phyloP scores from a whole-genome alignment of 441 rosid species.

The Biscutella auriculata region DNA sequence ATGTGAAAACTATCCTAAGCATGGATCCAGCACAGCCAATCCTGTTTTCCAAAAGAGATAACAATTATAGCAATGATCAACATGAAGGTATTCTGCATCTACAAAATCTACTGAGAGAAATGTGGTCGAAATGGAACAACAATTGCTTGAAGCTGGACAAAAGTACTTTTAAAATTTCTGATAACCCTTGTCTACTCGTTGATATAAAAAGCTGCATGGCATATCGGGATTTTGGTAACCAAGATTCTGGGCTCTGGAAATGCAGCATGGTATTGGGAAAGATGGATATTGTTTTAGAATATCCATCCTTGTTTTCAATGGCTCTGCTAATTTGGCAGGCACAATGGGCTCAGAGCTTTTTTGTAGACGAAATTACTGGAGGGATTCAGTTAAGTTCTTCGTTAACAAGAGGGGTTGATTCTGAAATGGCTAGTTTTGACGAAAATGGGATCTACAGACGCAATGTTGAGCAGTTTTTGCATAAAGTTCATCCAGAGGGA shows the following conservation, averaged over 20 bases:
- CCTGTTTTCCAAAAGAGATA: slow-evolving; percentile 26
- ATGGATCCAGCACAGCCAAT: slow-evolving; percentile 47
- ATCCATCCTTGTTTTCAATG: slow-evolving; percentile 44
- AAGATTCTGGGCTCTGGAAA: slow-evolving; percentile 46
- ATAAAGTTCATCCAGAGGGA: slow-evolving; percentile 53
- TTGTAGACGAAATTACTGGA: slow-evolving; percentile 21
- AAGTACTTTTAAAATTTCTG: slow-evolving; percentile 32
- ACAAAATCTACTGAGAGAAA: slow-evolving; percentile 40
- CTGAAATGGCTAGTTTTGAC: slow-evolving; percentile 27
- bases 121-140: slow-evolving; percentile 59
- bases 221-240: slow-evolving; percentile 30
- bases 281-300: slow-evolving; percentile 42
- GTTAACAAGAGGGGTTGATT: slow-evolving; percentile 23
- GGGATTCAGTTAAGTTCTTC: slow-evolving; percentile 24
- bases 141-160: slow-evolving; percentile 35
- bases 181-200: slow-evolving; percentile 55
- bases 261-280: slow-evolving; percentile 59
- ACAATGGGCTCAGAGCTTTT: slow-evolving; percentile 31
- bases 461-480: slow-evolving; percentile 33
- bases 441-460: slow-evolving; percentile 29
- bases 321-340: slow-evolving; percentile 51
- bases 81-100: slow-evolving; percentile 31
- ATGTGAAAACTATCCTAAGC: slow-evolving; percentile 37
- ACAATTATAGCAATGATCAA: slow-evolving; percentile 19
- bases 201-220: slow-evolving; percentile 48